Conservation (phyloP, 2,329 filamentous ascomycete genomes). For the Westerdykella aurantiaca region DNA sequence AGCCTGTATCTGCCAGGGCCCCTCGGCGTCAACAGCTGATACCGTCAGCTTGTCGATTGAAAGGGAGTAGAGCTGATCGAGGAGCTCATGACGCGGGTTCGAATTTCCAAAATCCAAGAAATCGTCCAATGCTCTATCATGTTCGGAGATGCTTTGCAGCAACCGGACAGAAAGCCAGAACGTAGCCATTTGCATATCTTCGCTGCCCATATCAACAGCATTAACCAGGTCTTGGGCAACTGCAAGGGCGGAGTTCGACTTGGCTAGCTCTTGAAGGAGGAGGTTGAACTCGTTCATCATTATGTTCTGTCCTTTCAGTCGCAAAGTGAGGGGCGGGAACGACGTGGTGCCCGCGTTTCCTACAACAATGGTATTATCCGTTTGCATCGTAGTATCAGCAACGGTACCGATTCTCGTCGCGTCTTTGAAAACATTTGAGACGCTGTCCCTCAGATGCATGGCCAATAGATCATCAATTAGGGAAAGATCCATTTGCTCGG, state of each 20-base stretch:
- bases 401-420: conserved; percentile 22
- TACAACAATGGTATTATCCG: conserved; percentile 10
- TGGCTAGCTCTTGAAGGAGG: conserved; percentile 52
- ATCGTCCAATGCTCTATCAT: conserved; percentile 55
- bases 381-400: conserved; percentile 9
- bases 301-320: conserved; percentile 58
- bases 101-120: conserved; percentile 54
- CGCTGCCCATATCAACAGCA: conserved; percentile 53
- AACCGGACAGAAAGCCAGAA: conserved; percentile 78
- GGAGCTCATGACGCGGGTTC: conserved; percentile 26
- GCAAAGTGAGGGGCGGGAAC: conserved; percentile 56
- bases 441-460: conserved; percentile 66
- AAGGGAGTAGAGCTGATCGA: conserved; percentile 63
- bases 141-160: conserved; percentile 52
- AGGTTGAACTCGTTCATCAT: conserved; percentile 58
- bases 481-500: conserved; percentile 58
- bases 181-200: conserved; percentile 58
- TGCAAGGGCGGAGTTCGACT: conserved; percentile 39
- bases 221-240: conserved; percentile 63
- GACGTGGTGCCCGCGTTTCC: conserved; percentile 16
- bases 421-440: conserved; percentile 48
- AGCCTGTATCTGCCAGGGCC: conserved; percentile 69
- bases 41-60: conserved; percentile 57
- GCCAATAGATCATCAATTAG: conserved; percentile 63
- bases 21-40: conserved; percentile 28